phyloP scores from a whole-genome alignment of 2,329 filamentous ascomycete species.

The Colletotrichum sojae region DNA sequence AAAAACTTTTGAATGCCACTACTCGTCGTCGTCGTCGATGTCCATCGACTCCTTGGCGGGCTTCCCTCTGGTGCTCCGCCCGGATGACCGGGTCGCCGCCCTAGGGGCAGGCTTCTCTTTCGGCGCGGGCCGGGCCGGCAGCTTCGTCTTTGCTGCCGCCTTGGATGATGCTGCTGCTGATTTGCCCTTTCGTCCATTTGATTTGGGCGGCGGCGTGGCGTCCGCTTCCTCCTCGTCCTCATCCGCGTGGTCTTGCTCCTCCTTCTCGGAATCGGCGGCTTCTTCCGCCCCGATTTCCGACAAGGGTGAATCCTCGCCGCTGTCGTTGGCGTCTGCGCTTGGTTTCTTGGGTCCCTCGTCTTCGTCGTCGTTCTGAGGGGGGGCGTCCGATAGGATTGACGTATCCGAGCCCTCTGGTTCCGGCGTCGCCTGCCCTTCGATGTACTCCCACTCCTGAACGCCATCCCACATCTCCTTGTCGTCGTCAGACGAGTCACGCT shows the following conservation, averaged over 20 bases:
- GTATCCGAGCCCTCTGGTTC: slow-evolving; percentile 44
- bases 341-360: slow-evolving; percentile 41
- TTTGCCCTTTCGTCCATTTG: slow-evolving; percentile 38
- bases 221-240: slow-evolving; percentile 39
- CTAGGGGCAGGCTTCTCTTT: slow-evolving; percentile 39
- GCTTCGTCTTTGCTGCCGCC: slow-evolving; percentile 31
- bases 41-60: slow-evolving; percentile 52
- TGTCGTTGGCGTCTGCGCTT: slow-evolving; percentile 36
- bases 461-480: slow-evolving; percentile 74
- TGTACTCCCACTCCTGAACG: slow-evolving; percentile 72
- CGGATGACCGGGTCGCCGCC: slow-evolving; percentile 29
- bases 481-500: slow-evolving; percentile 71
- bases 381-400: slow-evolving; percentile 31
- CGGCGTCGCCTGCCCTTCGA: slow-evolving; percentile 48
- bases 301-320: slow-evolving; percentile 34
- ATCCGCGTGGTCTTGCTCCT: slow-evolving; percentile 41
- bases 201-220: slow-evolving; percentile 35
- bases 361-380: slow-evolving; percentile 33
- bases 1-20: slow-evolving; percentile 12
- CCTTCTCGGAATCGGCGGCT: slow-evolving; percentile 39
- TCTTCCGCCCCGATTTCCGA: slow-evolving; percentile 40
- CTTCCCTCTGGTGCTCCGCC: slow-evolving; percentile 43
- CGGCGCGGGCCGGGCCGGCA: slow-evolving; percentile 39
- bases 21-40: slow-evolving; percentile 51
- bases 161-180: slow-evolving; percentile 31